A percentile compares a stretch with the other conserved stretches of the same genome.
Evolutionary conservation across 805 yeast genomes (phyloP).

Genomic region (Kodamaea kakaduensis): DNA sequence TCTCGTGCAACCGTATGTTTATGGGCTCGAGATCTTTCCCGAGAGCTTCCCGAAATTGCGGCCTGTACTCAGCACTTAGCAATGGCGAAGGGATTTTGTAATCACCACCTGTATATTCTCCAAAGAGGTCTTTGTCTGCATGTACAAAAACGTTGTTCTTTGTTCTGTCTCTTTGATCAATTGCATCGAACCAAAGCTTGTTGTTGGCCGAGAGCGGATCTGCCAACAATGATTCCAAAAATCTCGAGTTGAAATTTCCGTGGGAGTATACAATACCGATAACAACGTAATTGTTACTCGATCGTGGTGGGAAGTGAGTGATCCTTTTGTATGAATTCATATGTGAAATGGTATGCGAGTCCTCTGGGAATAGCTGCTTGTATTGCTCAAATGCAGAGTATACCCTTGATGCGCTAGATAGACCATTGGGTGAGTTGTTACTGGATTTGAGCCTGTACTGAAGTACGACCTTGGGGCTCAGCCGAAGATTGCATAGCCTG

Average conservation of each 20-base stretch:
- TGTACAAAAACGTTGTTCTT: conserved; percentile 21
- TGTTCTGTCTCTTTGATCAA: conserved; percentile 19
- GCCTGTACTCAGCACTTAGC: conserved; percentile 24
- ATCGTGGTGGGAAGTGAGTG: conserved; percentile 9
- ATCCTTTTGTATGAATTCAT: conserved; percentile 15
- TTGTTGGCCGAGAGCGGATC: conserved; percentile 37
- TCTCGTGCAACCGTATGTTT: conserved; percentile 5
- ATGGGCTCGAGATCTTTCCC: conserved; percentile 2
- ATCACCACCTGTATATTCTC: conserved; percentile 3
- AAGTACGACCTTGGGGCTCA: no score
- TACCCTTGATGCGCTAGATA: no score
- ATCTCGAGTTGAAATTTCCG: conserved; percentile 19
- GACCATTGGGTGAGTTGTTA: no score
- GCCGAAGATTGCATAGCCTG: neutral
- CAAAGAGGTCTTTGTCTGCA: neutral
- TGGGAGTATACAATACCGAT: conserved; percentile 33
- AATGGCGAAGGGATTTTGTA: conserved; percentile 28
- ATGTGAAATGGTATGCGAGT: conserved; percentile 16
- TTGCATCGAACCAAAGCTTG: conserved; percentile 27
- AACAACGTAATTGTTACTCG: conserved; percentile 14
- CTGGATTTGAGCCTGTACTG: no score
- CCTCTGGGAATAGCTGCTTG: conserved; percentile 19
- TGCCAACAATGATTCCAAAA: conserved; percentile 35
- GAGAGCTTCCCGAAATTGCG: conserved; percentile 14
- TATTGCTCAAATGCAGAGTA: conserved; percentile 11